phyloP scores from a whole-genome alignment of 208 protist species.

The Trypanosomatidae sp. region DNA sequence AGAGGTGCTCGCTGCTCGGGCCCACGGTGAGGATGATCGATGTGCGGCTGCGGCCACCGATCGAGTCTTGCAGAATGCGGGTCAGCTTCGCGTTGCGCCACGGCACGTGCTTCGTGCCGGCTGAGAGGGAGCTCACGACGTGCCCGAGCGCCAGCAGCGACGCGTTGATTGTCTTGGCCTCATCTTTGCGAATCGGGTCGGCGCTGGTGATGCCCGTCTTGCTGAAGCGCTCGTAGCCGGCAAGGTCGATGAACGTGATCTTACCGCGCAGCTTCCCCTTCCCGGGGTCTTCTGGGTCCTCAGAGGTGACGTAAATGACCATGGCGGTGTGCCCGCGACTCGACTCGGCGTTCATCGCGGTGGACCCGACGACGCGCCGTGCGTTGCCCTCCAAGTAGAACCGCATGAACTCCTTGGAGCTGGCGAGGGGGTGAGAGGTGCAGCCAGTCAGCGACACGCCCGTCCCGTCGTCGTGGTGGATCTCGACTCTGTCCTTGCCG shows the following conservation, averaged over 20 bases:
- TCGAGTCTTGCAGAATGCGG: constrained; percentile 91
- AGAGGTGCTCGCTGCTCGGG: constrained; percentile 80
- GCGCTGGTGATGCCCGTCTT: constrained; percentile 84
- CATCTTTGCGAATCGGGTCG: constrained; percentile 84
- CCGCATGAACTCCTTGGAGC: constrained; percentile 74
- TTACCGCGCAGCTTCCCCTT: constrained; percentile 65
- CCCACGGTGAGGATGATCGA: constrained; percentile 90
- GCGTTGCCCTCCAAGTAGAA: constrained; percentile 84
- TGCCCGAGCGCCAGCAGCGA: constrained; percentile 83
- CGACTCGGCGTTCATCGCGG: constrained; percentile 90
- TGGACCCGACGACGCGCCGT: constrained; percentile 81
- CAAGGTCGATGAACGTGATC: constrained; percentile 91
- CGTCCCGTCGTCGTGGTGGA: constrained; percentile 62
- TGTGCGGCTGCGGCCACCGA: constrained; percentile 86
- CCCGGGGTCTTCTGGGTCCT: constrained; percentile 48
- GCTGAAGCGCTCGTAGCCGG: constrained; percentile 90
- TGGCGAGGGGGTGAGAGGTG: constrained; percentile 55
- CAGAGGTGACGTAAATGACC: constrained; percentile 66
- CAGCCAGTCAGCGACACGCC: constrained; percentile 80
- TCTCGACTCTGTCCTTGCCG: constrained; percentile 73
- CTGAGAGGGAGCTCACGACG: constrained; percentile 81
- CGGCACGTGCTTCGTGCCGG: constrained; percentile 77
- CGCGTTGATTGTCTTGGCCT: constrained; percentile 92
- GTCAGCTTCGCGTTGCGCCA: constrained; percentile 94
- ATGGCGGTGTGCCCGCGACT: constrained; percentile 89